Conservation (phyloP, 257 asterid genomes). For the Solanum pimpinellifolium region DNA sequence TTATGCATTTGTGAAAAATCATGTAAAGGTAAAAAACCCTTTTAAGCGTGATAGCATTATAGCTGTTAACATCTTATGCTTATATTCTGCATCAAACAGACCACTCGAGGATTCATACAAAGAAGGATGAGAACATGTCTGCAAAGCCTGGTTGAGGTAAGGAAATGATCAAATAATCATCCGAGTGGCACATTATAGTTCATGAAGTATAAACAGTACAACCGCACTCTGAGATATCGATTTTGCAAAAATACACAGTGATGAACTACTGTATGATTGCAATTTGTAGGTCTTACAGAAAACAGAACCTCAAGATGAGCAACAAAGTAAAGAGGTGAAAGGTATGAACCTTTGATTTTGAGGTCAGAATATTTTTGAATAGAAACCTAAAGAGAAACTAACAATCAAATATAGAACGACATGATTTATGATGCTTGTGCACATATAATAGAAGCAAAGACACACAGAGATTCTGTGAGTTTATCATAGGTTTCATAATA, state of each 20-base stretch:
- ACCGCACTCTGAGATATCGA: neutral
- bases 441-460: neutral
- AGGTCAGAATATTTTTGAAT: neutral
- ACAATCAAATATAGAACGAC: neutral
- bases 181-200: neutral
- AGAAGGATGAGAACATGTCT: slow-evolving; percentile 74
- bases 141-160: slow-evolving; percentile 61
- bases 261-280: neutral
- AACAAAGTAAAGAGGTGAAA: slow-evolving; percentile 16
- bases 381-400: neutral
- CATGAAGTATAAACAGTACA: neutral
- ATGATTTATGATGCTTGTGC: neutral
- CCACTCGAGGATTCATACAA: slow-evolving; percentile 69
- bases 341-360: slow-evolving; percentile 11
- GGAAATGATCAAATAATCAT: neutral
- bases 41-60: slow-evolving; percentile 9
- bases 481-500: neutral
- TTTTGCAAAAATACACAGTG: neutral
- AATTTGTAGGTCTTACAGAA: slow-evolving; percentile 42
- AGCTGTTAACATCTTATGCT: slow-evolving; percentile 2
- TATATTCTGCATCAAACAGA: slow-evolving; percentile 32
- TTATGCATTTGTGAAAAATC: slow-evolving; percentile 58
- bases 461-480: neutral
- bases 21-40: slow-evolving; percentile 58
- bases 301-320: slow-evolving; percentile 30